phyloP scores from a whole-genome alignment of 441 rosid species.

The Populus hybrid region DNA sequence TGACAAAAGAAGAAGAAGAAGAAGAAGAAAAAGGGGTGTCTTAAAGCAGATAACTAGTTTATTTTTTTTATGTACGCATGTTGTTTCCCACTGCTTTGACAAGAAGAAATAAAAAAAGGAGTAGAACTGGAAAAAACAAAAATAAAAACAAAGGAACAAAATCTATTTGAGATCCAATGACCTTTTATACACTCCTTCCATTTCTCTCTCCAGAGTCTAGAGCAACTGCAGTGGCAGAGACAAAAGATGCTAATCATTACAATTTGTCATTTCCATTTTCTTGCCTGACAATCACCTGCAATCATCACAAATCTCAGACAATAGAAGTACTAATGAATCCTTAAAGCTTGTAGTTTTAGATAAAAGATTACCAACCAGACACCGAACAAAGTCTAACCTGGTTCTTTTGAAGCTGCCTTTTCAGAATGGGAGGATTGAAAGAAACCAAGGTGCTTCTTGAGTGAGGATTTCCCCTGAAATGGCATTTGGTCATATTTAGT shows the following conservation, averaged over 20 bases:
- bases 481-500: neutral
- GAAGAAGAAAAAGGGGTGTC: neutral
- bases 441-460: slow-evolving; percentile 45
- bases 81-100: slow-evolving; percentile 53
- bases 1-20: neutral
- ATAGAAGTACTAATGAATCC: neutral
- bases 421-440: slow-evolving; percentile 33
- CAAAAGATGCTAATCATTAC: slow-evolving; percentile 20
- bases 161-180: slow-evolving; percentile 32
- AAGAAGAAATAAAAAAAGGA: slow-evolving; percentile 30
- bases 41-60: slow-evolving; percentile 14
- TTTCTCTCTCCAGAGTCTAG: slow-evolving; percentile 16
- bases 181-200: slow-evolving; percentile 11
- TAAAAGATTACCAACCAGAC: neutral
- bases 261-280: slow-evolving; percentile 36
- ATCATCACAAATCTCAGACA: slow-evolving; percentile 7
- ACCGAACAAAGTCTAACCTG: slow-evolving; percentile 24
- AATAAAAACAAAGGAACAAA: slow-evolving; percentile 10
- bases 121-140: slow-evolving; percentile 8
- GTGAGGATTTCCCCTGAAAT: slow-evolving; percentile 47
- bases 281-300: slow-evolving; percentile 43
- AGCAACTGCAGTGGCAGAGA: slow-evolving; percentile 24
- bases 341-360: neutral
- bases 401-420: slow-evolving; percentile 34
- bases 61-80: slow-evolving; percentile 24